Base-by-base conservation (phyloP, 371 early-diverging fungal genomes). In the Mortierella sp. region DNA sequence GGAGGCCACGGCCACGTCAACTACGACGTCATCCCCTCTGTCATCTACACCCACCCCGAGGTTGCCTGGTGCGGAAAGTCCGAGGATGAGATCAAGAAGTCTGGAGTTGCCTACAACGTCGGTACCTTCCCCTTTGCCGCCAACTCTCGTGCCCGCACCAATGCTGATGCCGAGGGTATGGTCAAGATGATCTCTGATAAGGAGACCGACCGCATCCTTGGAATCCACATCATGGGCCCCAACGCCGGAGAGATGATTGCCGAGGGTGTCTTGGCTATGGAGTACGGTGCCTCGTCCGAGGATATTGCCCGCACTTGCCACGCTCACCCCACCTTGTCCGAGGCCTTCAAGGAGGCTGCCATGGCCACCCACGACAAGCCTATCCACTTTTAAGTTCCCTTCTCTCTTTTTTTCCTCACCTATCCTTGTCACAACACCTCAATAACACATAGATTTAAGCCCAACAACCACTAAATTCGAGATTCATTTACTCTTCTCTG, bases 231-330 rank as follows among this genome's bases (percentile, higher is more conserved):
- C 89, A 97, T 98, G 75, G 98, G 98, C 72, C 96, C 98, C 82
- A 97, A 97, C 89, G 99, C 99, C 71, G 99, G 99, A 88, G 99
- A 99, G 90, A 97, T 99, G 98, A 98, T 99, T 89, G 97, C 96
- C 79, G 99, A 99, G 91, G 98, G 97, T 83, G 98, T 96, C 64
- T 91, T 99, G 72, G 99, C 98, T 76, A 94, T 99, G 91, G 98
- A 99, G 89, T 98, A 99, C 85, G 97, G 97, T 79, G 99, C 98
- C 37, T 96, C 97, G 69, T 94, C 95, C 77, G 98, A 98, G 91
- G 98, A 99, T 88, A 93, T 99, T 88, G 99, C 97, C 64, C 95
- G 98, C 82, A 98, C 99, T 50, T 97, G 97, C 91, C 99, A 99
- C 88, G 99, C 99, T 72, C 99, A 99, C 88, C 99, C 98, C 48